Evolutionary conservation across 768 basidiomycete genomes (phyloP), one percentile per base, ranked within the genome.

Genomic region (Dacryopinax primogenitus): DNA sequence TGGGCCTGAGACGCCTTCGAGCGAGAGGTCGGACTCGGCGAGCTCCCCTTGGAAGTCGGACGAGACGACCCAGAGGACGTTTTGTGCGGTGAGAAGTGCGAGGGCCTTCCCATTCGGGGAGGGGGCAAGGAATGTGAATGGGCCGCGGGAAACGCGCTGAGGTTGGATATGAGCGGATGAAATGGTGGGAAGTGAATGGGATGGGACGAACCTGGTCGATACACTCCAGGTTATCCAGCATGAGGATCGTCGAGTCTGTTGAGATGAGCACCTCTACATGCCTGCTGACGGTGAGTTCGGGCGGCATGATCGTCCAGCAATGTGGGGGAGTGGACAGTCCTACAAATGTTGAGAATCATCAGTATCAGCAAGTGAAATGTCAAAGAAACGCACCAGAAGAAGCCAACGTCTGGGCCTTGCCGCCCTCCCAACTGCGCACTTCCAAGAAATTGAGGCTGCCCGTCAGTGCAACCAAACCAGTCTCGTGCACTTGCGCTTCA

Each of bases 71-170:
- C 90, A 92, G 32, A 97, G 82, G 3, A 82, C 77, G 4, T 86
- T 86, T 12, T 80, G 77, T 64, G 80, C 83, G 1, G 88, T 92
- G 36, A 95, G 76, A 1, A 98, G 77, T 0, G 92, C 92, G 16
- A 98, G 80, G 51, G 92, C 86, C 70, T 94, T 92, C 36, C 95
- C 95, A 70, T 93, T 94, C 0, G 96, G 95, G 0, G 95, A 97
- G 1, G 91, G 88, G 0, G 88, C 82, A 63, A 98, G 81, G 69
- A 88, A 87, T 0, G 82, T 82, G 74, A 97, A 97, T 1, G 96
- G 96, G 0, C 94, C 95, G 33, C 88, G 83, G 7, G 86, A 85
- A 9, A 97, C 77, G 12, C 87, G 84, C 75, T 96, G 70, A 15
- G 66, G 16, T n/a, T n/a, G n/a, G n/a, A n/a, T n/a, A n/a, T 30